Percentiles rank a stretch among this genome's conserved stretches.
Conservation (phyloP, 129 eudicot genomes). For the Kitagawia praeruptora region DNA sequence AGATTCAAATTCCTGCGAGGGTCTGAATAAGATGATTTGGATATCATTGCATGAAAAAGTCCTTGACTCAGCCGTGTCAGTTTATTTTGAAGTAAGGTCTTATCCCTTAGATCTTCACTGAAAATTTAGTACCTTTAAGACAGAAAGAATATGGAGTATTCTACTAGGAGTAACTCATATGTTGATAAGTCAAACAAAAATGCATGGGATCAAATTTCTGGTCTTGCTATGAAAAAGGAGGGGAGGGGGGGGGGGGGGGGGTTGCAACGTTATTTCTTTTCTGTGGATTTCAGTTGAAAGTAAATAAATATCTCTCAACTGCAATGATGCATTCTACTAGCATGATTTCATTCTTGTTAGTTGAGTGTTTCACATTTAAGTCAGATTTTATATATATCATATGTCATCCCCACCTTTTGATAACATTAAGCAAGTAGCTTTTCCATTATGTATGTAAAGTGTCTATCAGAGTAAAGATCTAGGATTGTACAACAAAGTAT, state of each 20-base stretch:
- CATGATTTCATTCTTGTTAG: background rate
- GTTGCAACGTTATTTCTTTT: background rate
- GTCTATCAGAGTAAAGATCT: background rate
- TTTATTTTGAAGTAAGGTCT: constrained; percentile 61
- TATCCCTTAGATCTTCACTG: background rate
- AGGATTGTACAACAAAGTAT: background rate
- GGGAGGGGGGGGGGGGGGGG: background rate
- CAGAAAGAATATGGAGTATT: background rate
- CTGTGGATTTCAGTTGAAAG: background rate
- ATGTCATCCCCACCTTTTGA: background rate
- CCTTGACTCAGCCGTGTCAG: constrained; percentile 51
- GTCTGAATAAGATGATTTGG: constrained; percentile 54
- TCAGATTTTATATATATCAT: background rate
- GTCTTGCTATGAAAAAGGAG: background rate
- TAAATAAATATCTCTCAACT: background rate
- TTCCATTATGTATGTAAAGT: background rate
- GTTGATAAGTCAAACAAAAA: background rate
- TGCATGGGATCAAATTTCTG: background rate
- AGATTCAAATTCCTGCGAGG: constrained; percentile 31
- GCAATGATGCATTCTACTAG: background rate
- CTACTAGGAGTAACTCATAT: background rate
- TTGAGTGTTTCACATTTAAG: background rate
- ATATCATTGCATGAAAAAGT: constrained; percentile 71
- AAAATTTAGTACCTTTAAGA: background rate
- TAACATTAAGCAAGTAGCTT: background rate